Evolutionary conservation across 768 basidiomycete species (phyloP), one percentile per base, ranked within the genome.

Genomic region (Phlegmacium glaucopus): DNA sequence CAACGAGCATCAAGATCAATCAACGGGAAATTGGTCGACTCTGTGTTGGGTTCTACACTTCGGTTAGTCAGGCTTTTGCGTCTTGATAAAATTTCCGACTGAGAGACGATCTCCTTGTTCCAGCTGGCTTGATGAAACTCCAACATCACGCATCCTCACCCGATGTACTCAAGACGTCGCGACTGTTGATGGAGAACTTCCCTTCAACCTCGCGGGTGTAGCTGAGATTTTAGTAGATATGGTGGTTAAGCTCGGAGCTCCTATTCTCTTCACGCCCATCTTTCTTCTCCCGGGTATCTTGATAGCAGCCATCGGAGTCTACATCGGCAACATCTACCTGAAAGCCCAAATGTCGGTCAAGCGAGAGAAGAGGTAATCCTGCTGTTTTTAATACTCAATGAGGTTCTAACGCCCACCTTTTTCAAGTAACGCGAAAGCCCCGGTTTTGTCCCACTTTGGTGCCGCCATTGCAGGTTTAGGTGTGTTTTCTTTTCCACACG

Each of bases 141-240:
- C 75, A 9, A 62, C 65, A 2, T 68, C 72, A 16, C 77, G 85
- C 4, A 77, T 89, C 42, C 78, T 86, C 35, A 68, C 82, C 25
- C 74, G 85, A 42, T 80, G 79, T 59, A 87, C 85, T 1, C 78
- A 83, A 45, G 85, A 87, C 57, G 82, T 86, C 16, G 67, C 77
- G 37, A 58, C 65, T 48, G 71, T 90, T 32, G 88, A 91, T 58
- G 60, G 65, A 2, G 50, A 61, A 0, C 55, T 76, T 12, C 45
- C 67, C 1, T 55, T 56, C 34, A 57, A 51, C 15, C 54, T 74
- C 5, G 57, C 47, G 47, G 51, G 42, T 35, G 55, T 74, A 1
- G 43, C 55, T 9, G 64, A 65, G 46, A 48, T 70, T 30, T 50
- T 64, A 1, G 50, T 68, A 9, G 49, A 61, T 3, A 67, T 78